Evolutionary conservation across 768 basidiomycete species (phyloP).

Genomic region (Hirschioporus abietinus): DNA sequence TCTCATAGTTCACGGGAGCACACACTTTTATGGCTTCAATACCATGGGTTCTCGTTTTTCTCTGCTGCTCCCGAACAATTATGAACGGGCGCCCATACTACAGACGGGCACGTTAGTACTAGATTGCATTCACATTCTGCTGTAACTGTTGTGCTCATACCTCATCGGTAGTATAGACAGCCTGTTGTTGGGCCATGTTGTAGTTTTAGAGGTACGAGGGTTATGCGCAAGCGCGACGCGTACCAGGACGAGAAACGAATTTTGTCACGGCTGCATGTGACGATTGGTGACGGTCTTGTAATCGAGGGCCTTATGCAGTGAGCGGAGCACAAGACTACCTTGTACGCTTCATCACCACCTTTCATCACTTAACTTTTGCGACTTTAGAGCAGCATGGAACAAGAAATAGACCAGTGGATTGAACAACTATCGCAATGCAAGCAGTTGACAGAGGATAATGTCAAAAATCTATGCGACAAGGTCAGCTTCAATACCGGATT

Average conservation of each 20-base stretch:
- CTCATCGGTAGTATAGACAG: constrained; percentile 85
- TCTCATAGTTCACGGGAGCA: constrained; percentile 8
- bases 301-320: neutral
- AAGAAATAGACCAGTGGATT: constrained; percentile 95
- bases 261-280: neutral
- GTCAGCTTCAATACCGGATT: constrained; percentile 41
- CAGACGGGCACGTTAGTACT: constrained; percentile 11
- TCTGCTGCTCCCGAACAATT: constrained; percentile 90
- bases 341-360: neutral
- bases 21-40: constrained; percentile 90
- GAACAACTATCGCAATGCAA: constrained; percentile 96
- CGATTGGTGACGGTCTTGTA: neutral
- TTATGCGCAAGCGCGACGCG: constrained; percentile 2
- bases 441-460: constrained; percentile 90
- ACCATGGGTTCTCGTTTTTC: constrained; percentile 88
- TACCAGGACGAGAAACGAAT: neutral
- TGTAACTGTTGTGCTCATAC: constrained; percentile 37
- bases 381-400: constrained; percentile 34
- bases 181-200: constrained; percentile 37
- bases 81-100: constrained; percentile 97
- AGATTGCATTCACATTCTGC: too few relatives aligned
- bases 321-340: neutral
- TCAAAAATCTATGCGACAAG: constrained; percentile 99
- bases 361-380: neutral
- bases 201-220: neutral